Conservation (phyloP, 1,284 basidiomycete species). For the Anthracocystis walkeri region DNA sequence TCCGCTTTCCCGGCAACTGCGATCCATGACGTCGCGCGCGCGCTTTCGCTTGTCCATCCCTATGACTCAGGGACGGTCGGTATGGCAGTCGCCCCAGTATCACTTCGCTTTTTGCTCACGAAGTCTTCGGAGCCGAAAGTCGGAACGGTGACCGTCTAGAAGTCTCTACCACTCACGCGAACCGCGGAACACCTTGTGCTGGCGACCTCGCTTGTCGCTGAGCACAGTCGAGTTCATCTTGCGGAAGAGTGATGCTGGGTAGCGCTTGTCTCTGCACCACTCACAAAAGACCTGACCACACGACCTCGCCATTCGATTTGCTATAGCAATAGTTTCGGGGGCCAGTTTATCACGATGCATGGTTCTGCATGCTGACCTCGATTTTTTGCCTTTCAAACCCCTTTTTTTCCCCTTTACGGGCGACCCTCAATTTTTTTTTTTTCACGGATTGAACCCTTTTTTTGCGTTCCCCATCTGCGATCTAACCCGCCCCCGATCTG, state of each 20-base stretch:
- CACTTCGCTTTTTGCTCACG: background rate
- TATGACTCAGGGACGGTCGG: too few species aligned
- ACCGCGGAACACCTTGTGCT: constrained; percentile 1
- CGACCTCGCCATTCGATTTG: background rate
- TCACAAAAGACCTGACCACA: background rate
- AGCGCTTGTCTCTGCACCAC: too few species aligned
- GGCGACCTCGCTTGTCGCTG: background rate
- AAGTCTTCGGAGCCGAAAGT: background rate
- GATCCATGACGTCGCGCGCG: background rate
- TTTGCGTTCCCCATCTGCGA: constrained; percentile 4
- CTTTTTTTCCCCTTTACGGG: background rate
- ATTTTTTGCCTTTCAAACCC: constrained; percentile 8
- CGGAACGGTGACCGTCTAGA: background rate
- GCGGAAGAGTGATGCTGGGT: too few species aligned
- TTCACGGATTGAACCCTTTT: constrained; percentile 10
- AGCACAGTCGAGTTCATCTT: background rate
- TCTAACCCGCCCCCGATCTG: background rate
- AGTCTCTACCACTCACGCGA: background rate
- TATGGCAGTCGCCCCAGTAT: too few species aligned
- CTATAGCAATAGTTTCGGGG: background rate
- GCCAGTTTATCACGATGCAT: constrained; percentile 11
- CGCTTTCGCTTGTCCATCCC: too few species aligned
- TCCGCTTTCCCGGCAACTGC: constrained; percentile 5
- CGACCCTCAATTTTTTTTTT: constrained; percentile 5
- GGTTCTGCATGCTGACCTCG: constrained; percentile 40